Percentiles rank a stretch among this genome's conserved stretches.
Conservation (phyloP, 345 rosid species). For the Arabis alpina region DNA sequence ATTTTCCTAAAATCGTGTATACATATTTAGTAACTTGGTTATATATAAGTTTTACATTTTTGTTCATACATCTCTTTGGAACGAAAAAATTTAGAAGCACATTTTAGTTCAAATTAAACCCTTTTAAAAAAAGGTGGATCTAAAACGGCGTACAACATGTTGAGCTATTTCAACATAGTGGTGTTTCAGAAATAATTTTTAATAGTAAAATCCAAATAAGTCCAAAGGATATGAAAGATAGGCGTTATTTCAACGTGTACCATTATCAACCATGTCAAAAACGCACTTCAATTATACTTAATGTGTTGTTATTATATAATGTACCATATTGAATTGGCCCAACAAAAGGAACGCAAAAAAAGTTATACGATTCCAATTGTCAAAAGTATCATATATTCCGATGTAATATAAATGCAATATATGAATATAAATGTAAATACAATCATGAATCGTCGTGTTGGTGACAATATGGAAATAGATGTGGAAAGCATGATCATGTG, state of each 20-base stretch:
- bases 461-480: conserved; percentile 11
- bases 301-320: conserved; percentile 26
- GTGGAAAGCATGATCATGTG: conserved; percentile 18
- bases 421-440: conserved; percentile 4
- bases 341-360: conserved; percentile 10
- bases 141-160: no score
- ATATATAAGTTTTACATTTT: no score
- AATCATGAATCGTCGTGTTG: neutral
- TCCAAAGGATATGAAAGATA: conserved; percentile 23
- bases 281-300: conserved; percentile 31
- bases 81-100: no score
- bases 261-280: conserved; percentile 35
- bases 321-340: conserved; percentile 21
- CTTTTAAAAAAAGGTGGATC: no score
- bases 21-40: no score
- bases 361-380: neutral
- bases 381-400: neutral
- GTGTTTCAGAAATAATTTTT: neutral
- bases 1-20: no score
- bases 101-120: no score
- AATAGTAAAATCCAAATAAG: conserved; percentile 3
- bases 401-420: neutral
- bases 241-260: conserved; percentile 39
- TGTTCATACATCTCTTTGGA: no score
- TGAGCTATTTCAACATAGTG: neutral